These are phyloP conservation scores for Diatrype stigma DNA, from an alignment of 2,329 filamentous ascomycete species.

Conservation along the genomic window DNA sequence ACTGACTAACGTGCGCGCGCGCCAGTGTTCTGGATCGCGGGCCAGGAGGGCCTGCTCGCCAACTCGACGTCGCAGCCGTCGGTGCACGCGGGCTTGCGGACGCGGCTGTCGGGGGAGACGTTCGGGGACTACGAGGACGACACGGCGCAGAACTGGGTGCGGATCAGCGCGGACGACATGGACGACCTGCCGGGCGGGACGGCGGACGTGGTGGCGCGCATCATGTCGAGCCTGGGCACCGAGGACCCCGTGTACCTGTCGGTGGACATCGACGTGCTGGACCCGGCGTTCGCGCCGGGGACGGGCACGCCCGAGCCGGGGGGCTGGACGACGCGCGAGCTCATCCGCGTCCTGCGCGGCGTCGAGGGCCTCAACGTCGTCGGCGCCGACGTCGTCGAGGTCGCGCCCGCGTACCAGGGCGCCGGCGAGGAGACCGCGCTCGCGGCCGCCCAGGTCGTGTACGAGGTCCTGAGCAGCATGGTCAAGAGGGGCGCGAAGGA, in stretches of 20 bases:
- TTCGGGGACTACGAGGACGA: slow-evolving; percentile 70
- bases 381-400: slow-evolving; percentile 87
- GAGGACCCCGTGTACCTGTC: slow-evolving; percentile 77
- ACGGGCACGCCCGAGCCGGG: slow-evolving; percentile 89
- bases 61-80: slow-evolving; percentile 66
- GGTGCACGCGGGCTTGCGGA: slow-evolving; percentile 80
- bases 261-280: slow-evolving; percentile 72
- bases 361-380: slow-evolving; percentile 81
- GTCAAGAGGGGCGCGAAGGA: slow-evolving; percentile 49
- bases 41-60: slow-evolving; percentile 72
- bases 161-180: slow-evolving; percentile 80
- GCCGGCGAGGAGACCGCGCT: slow-evolving; percentile 75
- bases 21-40: slow-evolving; percentile 90
- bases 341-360: slow-evolving; percentile 77
- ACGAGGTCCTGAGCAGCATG: slow-evolving; percentile 77
- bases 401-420: slow-evolving; percentile 80
- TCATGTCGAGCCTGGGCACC: slow-evolving; percentile 67
- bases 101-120: slow-evolving; percentile 63
- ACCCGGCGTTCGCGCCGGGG: slow-evolving; percentile 63
- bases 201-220: slow-evolving; percentile 63
- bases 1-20: neutral
- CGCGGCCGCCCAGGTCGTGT: slow-evolving; percentile 78
- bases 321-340: slow-evolving; percentile 84
- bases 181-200: slow-evolving; percentile 66
- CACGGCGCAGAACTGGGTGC: slow-evolving; percentile 69